Conservation (phyloP, 306 rosid genomes). For the Cucurbita moschata region DNA sequence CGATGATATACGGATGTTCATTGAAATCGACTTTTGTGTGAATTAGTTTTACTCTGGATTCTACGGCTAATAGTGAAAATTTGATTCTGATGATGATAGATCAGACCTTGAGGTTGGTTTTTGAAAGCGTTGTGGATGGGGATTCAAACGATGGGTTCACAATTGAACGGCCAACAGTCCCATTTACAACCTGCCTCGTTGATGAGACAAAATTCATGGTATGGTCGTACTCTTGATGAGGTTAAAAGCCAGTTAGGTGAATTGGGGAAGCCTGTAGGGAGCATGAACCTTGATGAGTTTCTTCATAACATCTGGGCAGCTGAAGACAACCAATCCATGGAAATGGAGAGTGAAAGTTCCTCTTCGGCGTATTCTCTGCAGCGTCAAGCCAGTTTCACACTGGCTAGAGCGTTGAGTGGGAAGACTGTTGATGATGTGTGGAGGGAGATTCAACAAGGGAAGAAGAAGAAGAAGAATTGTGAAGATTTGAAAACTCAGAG, state of each 20-base stretch:
- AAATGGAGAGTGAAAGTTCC: constrained; percentile 23
- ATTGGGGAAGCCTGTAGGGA: constrained; percentile 44
- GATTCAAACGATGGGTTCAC: constrained; percentile 63
- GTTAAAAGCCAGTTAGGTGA: constrained; percentile 39
- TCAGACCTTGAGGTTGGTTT: neutral
- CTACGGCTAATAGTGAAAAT: neutral
- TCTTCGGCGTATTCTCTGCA: constrained; percentile 31
- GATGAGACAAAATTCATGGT: constrained; percentile 51
- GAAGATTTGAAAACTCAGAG: constrained; percentile 25
- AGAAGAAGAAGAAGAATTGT: constrained; percentile 33
- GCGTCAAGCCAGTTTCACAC: constrained; percentile 47
- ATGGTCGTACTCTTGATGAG: constrained; percentile 48
- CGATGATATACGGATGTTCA: neutral
- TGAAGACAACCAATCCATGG: constrained; percentile 35
- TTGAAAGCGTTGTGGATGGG: constrained; percentile 40
- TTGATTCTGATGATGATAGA: neutral
- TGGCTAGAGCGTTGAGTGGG: constrained; percentile 52
- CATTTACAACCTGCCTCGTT: constrained; percentile 41
- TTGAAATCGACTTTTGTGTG: neutral
- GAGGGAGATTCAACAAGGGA: constrained; percentile 63
- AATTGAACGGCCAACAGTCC: constrained; percentile 43
- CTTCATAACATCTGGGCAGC: constrained; percentile 60
- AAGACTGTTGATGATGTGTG: constrained; percentile 75
- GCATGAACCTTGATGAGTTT: constrained; percentile 72
- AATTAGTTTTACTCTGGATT: neutral